Conservation (phyloP, 2,329 filamentous ascomycete species). For the Coniella vitis region DNA sequence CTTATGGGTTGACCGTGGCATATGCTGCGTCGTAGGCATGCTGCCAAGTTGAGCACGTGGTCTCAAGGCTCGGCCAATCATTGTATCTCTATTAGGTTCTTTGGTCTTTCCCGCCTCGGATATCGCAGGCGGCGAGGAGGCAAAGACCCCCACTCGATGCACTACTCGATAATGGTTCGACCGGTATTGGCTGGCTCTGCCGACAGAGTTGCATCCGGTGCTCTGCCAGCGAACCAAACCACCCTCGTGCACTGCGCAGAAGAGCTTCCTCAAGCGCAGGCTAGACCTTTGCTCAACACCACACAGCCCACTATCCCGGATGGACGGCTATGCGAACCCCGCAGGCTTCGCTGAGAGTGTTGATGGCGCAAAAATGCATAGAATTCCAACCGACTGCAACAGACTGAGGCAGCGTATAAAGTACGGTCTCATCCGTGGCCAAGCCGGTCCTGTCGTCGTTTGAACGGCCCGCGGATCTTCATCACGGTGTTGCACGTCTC, state of each 20-base stretch:
- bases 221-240: slow-evolving; percentile 7
- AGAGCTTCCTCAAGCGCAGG: background rate
- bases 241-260: slow-evolving; percentile 1
- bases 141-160: background rate
- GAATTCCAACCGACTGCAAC: background rate
- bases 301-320: background rate
- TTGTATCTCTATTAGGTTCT: too few relatives aligned
- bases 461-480: background rate
- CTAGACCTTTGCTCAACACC: background rate
- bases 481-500: background rate
- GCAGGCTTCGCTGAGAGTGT: background rate
- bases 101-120: too few relatives aligned
- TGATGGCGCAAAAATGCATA: too few relatives aligned
- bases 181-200: slow-evolving; percentile 1
- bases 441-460: background rate
- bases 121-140: background rate
- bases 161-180: background rate
- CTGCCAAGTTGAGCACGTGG: too few relatives aligned
- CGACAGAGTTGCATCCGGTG: slow-evolving; percentile 2
- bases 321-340: background rate
- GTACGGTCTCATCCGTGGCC: background rate
- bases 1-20: too few relatives aligned
- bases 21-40: too few relatives aligned
- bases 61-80: too few relatives aligned
- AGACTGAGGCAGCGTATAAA: slow-evolving; percentile 1